A percentile compares a stretch with the other conserved stretches of the same genome.
Evolutionary conservation across 441 rosid genomes (phyloP).

Genomic region (Sinapis alba): DNA sequence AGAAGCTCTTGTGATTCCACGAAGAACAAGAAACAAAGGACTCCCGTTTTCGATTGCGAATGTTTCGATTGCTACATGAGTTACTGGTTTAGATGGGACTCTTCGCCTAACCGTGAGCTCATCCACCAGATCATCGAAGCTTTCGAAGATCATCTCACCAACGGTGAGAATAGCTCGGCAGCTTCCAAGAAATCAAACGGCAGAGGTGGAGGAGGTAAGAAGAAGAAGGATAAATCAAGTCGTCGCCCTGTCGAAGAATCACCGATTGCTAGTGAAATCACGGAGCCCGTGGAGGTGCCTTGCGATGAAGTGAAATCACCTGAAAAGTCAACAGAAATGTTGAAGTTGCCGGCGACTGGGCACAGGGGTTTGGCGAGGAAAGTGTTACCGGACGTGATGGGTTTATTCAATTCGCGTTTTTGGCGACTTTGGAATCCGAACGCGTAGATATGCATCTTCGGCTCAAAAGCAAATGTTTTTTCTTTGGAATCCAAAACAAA

Average conservation of each 20-base stretch:
- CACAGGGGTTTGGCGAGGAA: slow-evolving; percentile 76
- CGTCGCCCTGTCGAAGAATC: background rate
- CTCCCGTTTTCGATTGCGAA: slow-evolving; percentile 54
- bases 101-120: slow-evolving; percentile 67
- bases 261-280: background rate
- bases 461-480: background rate
- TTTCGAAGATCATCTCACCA: slow-evolving; percentile 50
- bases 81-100: slow-evolving; percentile 86
- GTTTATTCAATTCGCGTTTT: slow-evolving; percentile 67
- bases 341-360: slow-evolving; percentile 10
- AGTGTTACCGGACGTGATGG: slow-evolving; percentile 82
- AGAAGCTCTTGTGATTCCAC: slow-evolving; percentile 14
- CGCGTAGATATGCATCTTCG: slow-evolving; percentile 43
- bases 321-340: background rate
- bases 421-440: slow-evolving; percentile 85
- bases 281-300: background rate
- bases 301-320: background rate
- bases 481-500: background rate
- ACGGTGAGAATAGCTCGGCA: slow-evolving; percentile 30
- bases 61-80: slow-evolving; percentile 80
- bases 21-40: slow-evolving; percentile 35
- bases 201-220: slow-evolving; percentile 1
- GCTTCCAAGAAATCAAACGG: slow-evolving; percentile 38
- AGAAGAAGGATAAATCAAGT: slow-evolving; percentile 28
- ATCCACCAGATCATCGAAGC: slow-evolving; percentile 77